These are phyloP conservation scores for Biscogniauxia mediterranea DNA, from an alignment of 2,329 filamentous ascomycete species.

Conservation along the genomic window DNA sequence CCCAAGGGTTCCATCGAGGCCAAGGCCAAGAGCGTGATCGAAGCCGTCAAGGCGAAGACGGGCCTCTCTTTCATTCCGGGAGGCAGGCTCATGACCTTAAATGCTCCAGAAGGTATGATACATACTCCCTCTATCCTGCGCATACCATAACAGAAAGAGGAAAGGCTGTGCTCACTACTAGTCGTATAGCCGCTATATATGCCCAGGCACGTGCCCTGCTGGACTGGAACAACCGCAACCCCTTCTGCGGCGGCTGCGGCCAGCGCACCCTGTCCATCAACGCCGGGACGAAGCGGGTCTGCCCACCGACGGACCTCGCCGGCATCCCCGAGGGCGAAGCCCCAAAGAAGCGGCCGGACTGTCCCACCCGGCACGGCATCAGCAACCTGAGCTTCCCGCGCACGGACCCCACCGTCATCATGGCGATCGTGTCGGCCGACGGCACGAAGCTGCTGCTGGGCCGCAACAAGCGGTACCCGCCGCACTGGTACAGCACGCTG, in stretches of 20 bases:
- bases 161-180: neutral
- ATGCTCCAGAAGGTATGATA: conserved; percentile 45
- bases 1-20: conserved; percentile 63
- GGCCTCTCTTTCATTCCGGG: conserved; percentile 68
- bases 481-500: conserved; percentile 83
- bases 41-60: conserved; percentile 53
- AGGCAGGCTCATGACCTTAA: conserved; percentile 41
- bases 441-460: conserved; percentile 78
- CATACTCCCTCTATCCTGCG: neutral
- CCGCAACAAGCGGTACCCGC: conserved; percentile 79
- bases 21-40: conserved; percentile 59
- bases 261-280: conserved; percentile 76
- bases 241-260: conserved; percentile 88
- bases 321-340: conserved; percentile 38
- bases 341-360: conserved; percentile 61
- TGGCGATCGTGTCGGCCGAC: conserved; percentile 82
- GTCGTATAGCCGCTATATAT: conserved; percentile 72
- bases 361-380: conserved; percentile 77
- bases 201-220: conserved; percentile 83
- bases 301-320: conserved; percentile 67
- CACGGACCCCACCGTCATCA: conserved; percentile 93
- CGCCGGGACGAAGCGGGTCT: conserved; percentile 77
- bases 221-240: conserved; percentile 93
- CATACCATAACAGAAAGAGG: neutral
- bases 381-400: conserved; percentile 91